Percentiles rank a stretch among this genome's conserved stretches.
phyloP scores from a whole-genome alignment of 495 filamentous ascomycete species.

The Podospora conica region DNA sequence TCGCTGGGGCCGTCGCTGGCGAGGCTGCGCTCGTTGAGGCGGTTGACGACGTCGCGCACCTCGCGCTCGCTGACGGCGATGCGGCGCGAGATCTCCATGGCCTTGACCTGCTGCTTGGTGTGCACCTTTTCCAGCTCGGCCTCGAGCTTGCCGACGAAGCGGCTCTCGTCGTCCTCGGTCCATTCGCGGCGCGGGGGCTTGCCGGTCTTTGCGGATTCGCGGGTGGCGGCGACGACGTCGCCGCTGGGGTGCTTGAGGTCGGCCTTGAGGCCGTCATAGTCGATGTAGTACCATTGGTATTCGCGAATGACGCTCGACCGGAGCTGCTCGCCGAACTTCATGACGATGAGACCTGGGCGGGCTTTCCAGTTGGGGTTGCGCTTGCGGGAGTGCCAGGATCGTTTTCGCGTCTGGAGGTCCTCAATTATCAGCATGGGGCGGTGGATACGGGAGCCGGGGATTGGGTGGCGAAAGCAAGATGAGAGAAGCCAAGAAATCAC shows the following conservation, averaged over 20 bases:
- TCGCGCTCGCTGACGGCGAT: slow-evolving; percentile 83
- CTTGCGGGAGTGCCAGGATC: slow-evolving; percentile 25
- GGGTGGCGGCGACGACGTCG: slow-evolving; percentile 28
- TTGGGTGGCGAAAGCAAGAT: neutral
- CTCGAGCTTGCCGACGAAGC: slow-evolving; percentile 81
- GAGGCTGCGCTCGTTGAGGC: slow-evolving; percentile 53
- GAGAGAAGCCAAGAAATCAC: neutral
- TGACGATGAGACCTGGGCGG: slow-evolving; percentile 40
- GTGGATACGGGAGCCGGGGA: neutral
- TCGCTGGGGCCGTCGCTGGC: slow-evolving; percentile 61
- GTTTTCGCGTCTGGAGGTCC: slow-evolving; percentile 38
- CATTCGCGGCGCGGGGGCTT: slow-evolving; percentile 52
- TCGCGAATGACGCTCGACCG: slow-evolving; percentile 89
- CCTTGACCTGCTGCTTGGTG: slow-evolving; percentile 92
- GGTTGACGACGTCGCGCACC: slow-evolving; percentile 76
- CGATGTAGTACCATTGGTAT: slow-evolving; percentile 95
- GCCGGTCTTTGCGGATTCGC: slow-evolving; percentile 10
- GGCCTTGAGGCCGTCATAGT: slow-evolving; percentile 87
- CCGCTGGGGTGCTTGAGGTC: slow-evolving; percentile 72
- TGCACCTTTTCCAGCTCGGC: slow-evolving; percentile 93
- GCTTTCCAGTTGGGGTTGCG: slow-evolving; percentile 25
- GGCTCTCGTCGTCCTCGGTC: slow-evolving; percentile 87
- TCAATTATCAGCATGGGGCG: slow-evolving; percentile 43
- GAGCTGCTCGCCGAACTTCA: slow-evolving; percentile 95
- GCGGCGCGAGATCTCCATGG: slow-evolving; percentile 83